A percentile compares a stretch with the other conserved stretches of the same genome.
Conservation (phyloP, 345 rosid species). For the Melaleuca alternifolia region DNA sequence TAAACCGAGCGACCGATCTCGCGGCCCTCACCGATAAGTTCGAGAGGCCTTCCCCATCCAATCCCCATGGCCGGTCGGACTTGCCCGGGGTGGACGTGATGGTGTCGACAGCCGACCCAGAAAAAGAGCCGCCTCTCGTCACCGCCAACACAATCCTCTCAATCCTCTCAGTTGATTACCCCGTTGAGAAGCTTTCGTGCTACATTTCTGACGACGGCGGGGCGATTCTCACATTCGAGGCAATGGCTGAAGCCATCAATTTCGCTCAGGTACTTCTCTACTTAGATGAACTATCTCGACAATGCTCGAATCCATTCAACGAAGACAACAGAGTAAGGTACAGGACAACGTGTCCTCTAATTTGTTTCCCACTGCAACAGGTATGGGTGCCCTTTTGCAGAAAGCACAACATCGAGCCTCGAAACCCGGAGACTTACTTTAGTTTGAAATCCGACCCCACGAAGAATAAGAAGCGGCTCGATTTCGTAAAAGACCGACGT, state of each 20-base stretch:
- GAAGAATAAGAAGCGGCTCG: slow-evolving; percentile 68
- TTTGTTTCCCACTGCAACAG: not conserved
- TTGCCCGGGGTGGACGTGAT: slow-evolving; percentile 79
- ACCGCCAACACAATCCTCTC: slow-evolving; percentile 81
- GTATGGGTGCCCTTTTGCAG: slow-evolving; percentile 95
- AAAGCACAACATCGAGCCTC: slow-evolving; percentile 81
- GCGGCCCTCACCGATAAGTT: slow-evolving; percentile 71
- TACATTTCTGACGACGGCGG: slow-evolving; percentile 95
- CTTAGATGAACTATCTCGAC: not conserved
- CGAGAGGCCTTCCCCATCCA: slow-evolving; percentile 56
- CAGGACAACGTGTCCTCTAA: not conserved
- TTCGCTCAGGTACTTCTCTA: slow-evolving; percentile 51
- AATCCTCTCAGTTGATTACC: slow-evolving; percentile 69
- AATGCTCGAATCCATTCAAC: not conserved
- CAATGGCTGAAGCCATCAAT: slow-evolving; percentile 90
- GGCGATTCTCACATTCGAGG: slow-evolving; percentile 83
- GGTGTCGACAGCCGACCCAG: slow-evolving; percentile 88
- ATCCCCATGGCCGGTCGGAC: slow-evolving; percentile 83
- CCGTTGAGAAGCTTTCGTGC: slow-evolving; percentile 59
- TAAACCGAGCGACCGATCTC: slow-evolving; percentile 75
- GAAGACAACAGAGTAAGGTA: not conserved
- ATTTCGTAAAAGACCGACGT: slow-evolving; percentile 85
- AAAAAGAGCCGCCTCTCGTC: slow-evolving; percentile 88
- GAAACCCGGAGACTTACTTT: slow-evolving; percentile 92
- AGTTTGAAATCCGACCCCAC: slow-evolving; percentile 62